phyloP scores from a whole-genome alignment of 768 basidiomycete species.

The Melanogaster broomeanus region DNA sequence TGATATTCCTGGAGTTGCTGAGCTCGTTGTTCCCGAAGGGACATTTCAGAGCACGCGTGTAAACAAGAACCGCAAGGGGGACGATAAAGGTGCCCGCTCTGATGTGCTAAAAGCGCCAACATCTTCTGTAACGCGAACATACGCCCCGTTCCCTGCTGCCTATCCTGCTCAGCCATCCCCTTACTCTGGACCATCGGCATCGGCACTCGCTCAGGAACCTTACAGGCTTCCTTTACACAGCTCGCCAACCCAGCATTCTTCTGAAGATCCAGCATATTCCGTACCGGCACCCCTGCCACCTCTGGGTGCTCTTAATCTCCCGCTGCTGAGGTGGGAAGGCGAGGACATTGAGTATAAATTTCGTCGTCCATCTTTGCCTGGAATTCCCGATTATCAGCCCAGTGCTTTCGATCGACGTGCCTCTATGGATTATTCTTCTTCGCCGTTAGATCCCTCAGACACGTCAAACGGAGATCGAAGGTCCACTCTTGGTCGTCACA shows the following conservation, averaged over 20 bases:
- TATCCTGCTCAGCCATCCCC: conserved; percentile 29
- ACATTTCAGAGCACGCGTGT: conserved; percentile 70
- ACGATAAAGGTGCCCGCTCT: conserved; percentile 36
- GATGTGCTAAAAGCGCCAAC: conserved; percentile 33
- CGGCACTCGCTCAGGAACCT: conserved; percentile 25
- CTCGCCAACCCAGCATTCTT: conserved; percentile 16
- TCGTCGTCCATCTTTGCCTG: conserved; percentile 33
- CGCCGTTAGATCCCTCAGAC: not conserved
- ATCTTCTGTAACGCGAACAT: conserved; percentile 38
- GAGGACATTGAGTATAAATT: conserved; percentile 33
- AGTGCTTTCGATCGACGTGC: conserved; percentile 5
- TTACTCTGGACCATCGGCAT: conserved; percentile 23
- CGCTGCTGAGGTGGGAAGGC: conserved; percentile 25
- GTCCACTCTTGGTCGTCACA: conserved; percentile 10
- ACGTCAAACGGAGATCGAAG: conserved; percentile 12
- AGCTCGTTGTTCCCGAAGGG: conserved; percentile 65
- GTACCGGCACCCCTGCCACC: conserved; percentile 27
- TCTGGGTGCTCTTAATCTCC: conserved; percentile 22
- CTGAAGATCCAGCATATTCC: conserved; percentile 30
- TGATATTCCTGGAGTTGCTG: conserved; percentile 57
- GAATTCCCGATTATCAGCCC: conserved; percentile 9
- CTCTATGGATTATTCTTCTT: conserved; percentile 7
- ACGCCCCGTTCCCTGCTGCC: conserved; percentile 42
- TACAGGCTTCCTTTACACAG: conserved; percentile 27
- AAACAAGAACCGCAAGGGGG: conserved; percentile 48